Evolutionary conservation across 768 basidiomycete species (phyloP).

Genomic region (Wakefieldia striispora): DNA sequence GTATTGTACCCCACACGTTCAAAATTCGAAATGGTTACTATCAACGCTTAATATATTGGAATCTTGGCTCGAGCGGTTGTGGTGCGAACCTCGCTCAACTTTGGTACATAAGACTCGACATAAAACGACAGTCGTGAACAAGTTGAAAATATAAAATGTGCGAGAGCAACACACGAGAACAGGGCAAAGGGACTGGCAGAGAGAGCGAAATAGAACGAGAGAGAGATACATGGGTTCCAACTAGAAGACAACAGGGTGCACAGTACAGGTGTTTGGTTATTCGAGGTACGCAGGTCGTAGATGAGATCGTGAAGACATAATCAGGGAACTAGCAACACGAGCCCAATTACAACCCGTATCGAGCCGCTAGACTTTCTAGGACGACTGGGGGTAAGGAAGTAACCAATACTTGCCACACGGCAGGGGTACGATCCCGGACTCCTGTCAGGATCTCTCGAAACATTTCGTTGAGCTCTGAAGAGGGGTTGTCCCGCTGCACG

Average conservation of each 20-base stretch:
- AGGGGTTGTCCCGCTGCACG: slow-evolving; percentile 91
- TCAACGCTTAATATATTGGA: too few species aligned
- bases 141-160: too few species aligned
- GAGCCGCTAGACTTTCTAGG: slow-evolving; percentile 78
- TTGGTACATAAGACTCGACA: too few species aligned
- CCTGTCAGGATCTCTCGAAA: slow-evolving; percentile 87
- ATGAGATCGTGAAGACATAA: slow-evolving; percentile 16
- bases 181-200: too few species aligned
- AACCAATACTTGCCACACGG: slow-evolving; percentile 84
- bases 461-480: slow-evolving; percentile 88
- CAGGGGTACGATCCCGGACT: slow-evolving; percentile 85
- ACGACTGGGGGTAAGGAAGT: slow-evolving; percentile 83
- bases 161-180: too few species aligned
- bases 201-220: too few species aligned
- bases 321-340: not conserved
- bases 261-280: slow-evolving; percentile 5
- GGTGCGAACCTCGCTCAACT: too few species aligned
- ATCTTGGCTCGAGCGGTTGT: too few species aligned
- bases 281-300: slow-evolving; percentile 12
- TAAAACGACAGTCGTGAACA: too few species aligned
- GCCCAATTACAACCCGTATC: slow-evolving; percentile 73
- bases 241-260: slow-evolving; percentile 13
- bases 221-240: too few species aligned
- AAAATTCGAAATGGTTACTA: too few species aligned
- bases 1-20: too few species aligned